Evolutionary conservation across 1,284 basidiomycete genomes (phyloP), one percentile per base, ranked within the genome.

Genomic region (Polyporus tsugae): DNA sequence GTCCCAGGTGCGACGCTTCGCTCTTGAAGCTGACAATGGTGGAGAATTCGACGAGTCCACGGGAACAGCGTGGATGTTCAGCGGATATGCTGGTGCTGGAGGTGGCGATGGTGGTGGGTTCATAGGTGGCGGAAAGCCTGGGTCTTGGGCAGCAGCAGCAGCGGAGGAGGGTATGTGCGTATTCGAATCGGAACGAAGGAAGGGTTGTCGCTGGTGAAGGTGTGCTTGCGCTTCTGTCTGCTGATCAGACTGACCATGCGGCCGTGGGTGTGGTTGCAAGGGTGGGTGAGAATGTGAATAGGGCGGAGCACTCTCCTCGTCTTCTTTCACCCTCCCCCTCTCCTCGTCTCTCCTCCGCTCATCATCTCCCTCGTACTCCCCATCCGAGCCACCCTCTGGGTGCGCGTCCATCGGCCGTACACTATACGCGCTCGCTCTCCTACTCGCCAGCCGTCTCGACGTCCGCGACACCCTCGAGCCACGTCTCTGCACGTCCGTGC

Each of bases 141-240:
- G 17, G 38, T 62, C 33, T 57, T 42, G 19, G 62, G 66, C 4
- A 42, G 64, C n/a, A 35, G 52, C 35, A 38, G 19, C 19, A 7
- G 22, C 10, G n/a, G 44, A 46, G 17, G 55, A 38, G 35, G 33
- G 29, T 58, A 59, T 61, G 62, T 74, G 76, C 19, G 75, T 75
- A 59, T 73, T 76, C 13, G 78, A 78, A n/a, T 65, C 46, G 17
- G 75, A 73, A 55, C 77, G 77, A 39, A 73, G 72, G 73, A 78
- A 77, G 4, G 77, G 74, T 41, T 77, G 75, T 4, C 76, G 73
- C n/a, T 76, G 76, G 64, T 77, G 71, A 11, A 71, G 62, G 25
- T 69, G 68, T 38, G 63, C 61, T 15, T 66, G 25, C 29, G 33
- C 61, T 10, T 66, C 15, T 22, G 63, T 25, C 19, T 63, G 64